Base-by-base conservation (phyloP, 331 rosid genomes). In the Cydonia oblonga region DNA sequence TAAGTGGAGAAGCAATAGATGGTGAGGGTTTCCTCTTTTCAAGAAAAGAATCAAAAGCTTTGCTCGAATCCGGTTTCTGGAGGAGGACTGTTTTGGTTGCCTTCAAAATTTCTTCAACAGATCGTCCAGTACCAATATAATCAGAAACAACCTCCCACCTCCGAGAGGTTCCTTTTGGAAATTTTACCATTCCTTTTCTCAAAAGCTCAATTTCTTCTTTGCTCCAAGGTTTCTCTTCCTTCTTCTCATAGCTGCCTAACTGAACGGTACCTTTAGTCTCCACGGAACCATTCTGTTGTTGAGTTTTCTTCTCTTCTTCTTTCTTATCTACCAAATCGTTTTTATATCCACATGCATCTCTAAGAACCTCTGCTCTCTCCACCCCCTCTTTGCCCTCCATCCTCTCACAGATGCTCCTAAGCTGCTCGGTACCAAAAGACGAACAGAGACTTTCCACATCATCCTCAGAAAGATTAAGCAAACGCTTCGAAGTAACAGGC, bases 101-200 rank as follows among this genome's bases (percentile, higher is more conserved):
- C 91, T 88, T 91, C 80, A 95, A 75, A 56, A 95, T 95, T 84
- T 95, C 99, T 76, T 95, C 99, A 52, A 95, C 97, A 4, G 97
- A 85, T 80, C 99, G 87, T 66, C 85, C 89, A 1, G 97, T 91
- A 28, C 97, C 97, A 64, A 95, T 86, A 82, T 91, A 95, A 20
- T 91, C 99, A 12, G 99, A 91, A 81, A 95, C 85, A 76, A 95
- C 99, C 76, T 90, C 99, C 99, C 99, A 95, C 68, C 99, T 88
- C 60, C 96, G 84, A 14, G 96, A 95, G 22, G 96, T 91, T 82
- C 99, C 99, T 84, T 95, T 95, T 33, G 90, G 99, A 85, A 72
- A 95, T 72, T 95, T 95, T 71, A 61, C 87, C 84, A 95, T 73
- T 71, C 96, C 99, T 79, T 95, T 95, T 66, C 84, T 90, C 85